Percentiles rank a stretch among this genome's conserved stretches.
Conservation (phyloP, 2,329 filamentous ascomycete genomes). For the Penicillium brevicompactum region DNA sequence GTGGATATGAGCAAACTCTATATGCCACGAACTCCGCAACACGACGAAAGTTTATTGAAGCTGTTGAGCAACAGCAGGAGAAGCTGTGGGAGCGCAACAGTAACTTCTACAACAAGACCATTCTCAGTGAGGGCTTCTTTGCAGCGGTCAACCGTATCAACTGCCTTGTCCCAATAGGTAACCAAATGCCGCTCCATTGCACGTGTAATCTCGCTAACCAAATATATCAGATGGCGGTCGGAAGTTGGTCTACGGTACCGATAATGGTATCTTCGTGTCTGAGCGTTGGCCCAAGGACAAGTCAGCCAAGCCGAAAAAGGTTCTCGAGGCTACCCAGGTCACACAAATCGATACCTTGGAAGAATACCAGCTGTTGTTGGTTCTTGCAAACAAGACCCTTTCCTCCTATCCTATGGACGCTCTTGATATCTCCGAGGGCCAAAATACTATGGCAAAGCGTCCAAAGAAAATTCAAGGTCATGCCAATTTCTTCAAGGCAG, state of each 20-base stretch:
- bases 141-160: conserved; percentile 87
- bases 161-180: conserved; percentile 88
- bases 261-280: conserved; percentile 88
- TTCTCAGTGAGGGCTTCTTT: conserved; percentile 85
- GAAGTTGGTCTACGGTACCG: conserved; percentile 92
- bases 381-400: conserved; percentile 89
- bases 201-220: conserved; percentile 10
- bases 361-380: conserved; percentile 87
- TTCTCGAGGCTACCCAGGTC: conserved; percentile 82
- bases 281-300: conserved; percentile 87
- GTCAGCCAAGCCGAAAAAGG: conserved; percentile 71
- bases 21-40: conserved; percentile 84
- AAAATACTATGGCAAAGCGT: conserved; percentile 74
- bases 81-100: conserved; percentile 73
- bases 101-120: conserved; percentile 69
- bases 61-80: conserved; percentile 87
- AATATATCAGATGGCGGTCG: conserved; percentile 75
- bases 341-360: conserved; percentile 96
- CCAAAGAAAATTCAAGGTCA: conserved; percentile 96
- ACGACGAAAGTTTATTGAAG: conserved; percentile 94
- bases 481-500: conserved; percentile 97
- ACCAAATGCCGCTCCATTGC: conserved; percentile 33
- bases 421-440: conserved; percentile 76
- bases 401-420: conserved; percentile 87
- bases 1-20: conserved; percentile 88